Base-by-base conservation (phyloP, 495 filamentous ascomycete species). In the Xylaria nigripes region DNA sequence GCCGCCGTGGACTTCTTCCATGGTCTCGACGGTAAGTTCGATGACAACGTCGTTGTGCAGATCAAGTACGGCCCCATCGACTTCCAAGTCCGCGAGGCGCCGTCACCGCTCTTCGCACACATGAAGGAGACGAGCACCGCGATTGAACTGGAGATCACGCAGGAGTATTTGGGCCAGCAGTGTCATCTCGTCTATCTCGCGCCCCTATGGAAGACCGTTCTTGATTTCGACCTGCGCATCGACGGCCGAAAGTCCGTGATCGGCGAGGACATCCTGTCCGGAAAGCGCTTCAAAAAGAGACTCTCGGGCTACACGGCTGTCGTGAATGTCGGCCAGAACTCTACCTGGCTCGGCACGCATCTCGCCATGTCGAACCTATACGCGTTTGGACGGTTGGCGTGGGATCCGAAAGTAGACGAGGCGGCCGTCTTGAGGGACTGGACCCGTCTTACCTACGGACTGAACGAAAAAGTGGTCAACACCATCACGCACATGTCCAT, bases 51-150 rank as follows among this genome's bases (percentile, higher is more conserved):
- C 0, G 74, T 86, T 0, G 70, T 87, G 6, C 85, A 89, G 57
- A 83, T 87, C 64, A 89, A 89, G 68, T 85, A 80, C 54, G 85
- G 85, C 0, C 83, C 84, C 0, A 87, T 87, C 59, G 85, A 89
- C 64, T 89, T 89, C 70, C 85, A 89, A 61, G 81, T 86, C 22
- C 81, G 84, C 34, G 85, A 89, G 67, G 81, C 85, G 1, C 58
- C 72, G 0, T 86, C 82, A n/a, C 84, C 85, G 0, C 68, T 89
- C 10, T 86, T 89, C 55, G 76, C 82, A n/a, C 76, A 85, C 58
- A 57, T 87, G 8, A 62, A 60, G 41, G 67, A 82, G 23, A 87
- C 84, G 0, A 75, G 68, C 48, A 69, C 71, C 2, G 80, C 81
- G 1, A 81, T 88, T 54, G 85, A 88, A 62, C 68, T 87, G 8